A percentile compares a stretch with the other conserved stretches of the same genome.
Conservation (phyloP, 2,329 filamentous ascomycete species). For the Neocucurbitaria cava region DNA sequence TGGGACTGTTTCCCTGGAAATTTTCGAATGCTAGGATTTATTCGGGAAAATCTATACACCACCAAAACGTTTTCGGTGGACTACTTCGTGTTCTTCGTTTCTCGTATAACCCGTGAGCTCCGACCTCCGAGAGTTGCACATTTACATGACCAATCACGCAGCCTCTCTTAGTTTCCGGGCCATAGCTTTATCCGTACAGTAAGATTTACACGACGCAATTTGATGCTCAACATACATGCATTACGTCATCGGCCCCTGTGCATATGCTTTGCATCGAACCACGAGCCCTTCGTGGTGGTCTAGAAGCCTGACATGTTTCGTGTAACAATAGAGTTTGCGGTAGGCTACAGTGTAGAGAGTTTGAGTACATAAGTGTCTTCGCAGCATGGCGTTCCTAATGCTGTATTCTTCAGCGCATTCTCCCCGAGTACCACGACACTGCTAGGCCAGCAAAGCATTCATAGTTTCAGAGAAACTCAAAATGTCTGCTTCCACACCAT, state of each 20-base stretch:
- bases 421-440: neutral
- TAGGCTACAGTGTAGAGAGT: neutral
- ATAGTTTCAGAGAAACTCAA: neutral
- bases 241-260: neutral
- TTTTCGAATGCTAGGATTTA: too few species aligned
- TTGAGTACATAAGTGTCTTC: neutral
- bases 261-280: neutral
- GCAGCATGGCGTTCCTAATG: neutral
- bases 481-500: neutral
- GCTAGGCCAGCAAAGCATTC: neutral
- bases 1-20: too few species aligned
- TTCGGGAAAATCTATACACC: too few species aligned
- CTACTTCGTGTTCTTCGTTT: neutral
- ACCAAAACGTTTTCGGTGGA: too few species aligned
- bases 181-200: neutral
- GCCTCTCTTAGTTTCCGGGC: neutral
- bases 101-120: neutral
- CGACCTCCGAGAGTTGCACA: neutral
- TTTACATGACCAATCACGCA: neutral
- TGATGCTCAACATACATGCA: neutral
- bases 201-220: neutral
- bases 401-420: neutral
- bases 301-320: neutral
- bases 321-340: neutral
- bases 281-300: neutral